phyloP scores from a whole-genome alignment of 2,329 filamentous ascomycete genomes.

The Amphichorda felina region DNA sequence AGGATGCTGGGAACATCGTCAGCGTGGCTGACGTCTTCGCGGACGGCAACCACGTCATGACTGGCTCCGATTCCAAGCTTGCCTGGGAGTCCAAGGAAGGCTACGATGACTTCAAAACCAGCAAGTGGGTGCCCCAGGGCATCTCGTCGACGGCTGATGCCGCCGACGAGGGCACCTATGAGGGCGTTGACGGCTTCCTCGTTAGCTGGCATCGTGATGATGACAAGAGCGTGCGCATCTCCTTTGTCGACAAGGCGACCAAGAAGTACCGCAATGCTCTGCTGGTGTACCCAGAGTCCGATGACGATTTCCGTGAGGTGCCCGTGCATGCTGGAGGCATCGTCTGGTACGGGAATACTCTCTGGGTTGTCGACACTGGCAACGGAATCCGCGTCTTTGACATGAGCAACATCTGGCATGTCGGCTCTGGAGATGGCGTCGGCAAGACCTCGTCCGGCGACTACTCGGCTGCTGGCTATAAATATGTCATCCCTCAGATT shows the following conservation, averaged over 20 bases:
- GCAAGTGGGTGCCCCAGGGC: conserved; percentile 21
- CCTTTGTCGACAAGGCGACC: conserved; percentile 17
- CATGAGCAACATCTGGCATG: conserved; percentile 21
- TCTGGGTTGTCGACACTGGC: conserved; percentile 21
- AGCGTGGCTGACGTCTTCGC: conserved; percentile 10
- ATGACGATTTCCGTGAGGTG: conserved; percentile 18
- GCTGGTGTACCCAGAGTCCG: conserved; percentile 18
- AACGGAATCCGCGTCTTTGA: conserved; percentile 23
- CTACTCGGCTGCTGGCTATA: conserved; percentile 18
- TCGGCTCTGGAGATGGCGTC: conserved; percentile 16
- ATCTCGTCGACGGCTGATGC: conserved; percentile 21
- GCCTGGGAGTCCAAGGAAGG: conserved; percentile 10
- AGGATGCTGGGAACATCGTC: conserved; percentile 5
- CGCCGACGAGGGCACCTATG: conserved; percentile 13
- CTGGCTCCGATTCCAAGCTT: conserved; percentile 5
- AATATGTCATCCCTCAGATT: conserved; percentile 21
- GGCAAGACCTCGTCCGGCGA: conserved; percentile 14
- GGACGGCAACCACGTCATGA: conserved; percentile 11
- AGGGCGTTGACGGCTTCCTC: conserved; percentile 19
- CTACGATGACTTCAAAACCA: conserved; percentile 16
- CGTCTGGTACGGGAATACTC: conserved; percentile 20
- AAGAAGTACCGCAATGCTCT: conserved; percentile 19
- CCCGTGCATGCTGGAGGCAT: conserved; percentile 21
- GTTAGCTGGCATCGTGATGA: conserved; percentile 20
- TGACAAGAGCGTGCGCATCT: conserved; percentile 15